Evolutionary conservation across 352 stramenopile species (phyloP).

Genomic region (Phytophthora tubulina): DNA sequence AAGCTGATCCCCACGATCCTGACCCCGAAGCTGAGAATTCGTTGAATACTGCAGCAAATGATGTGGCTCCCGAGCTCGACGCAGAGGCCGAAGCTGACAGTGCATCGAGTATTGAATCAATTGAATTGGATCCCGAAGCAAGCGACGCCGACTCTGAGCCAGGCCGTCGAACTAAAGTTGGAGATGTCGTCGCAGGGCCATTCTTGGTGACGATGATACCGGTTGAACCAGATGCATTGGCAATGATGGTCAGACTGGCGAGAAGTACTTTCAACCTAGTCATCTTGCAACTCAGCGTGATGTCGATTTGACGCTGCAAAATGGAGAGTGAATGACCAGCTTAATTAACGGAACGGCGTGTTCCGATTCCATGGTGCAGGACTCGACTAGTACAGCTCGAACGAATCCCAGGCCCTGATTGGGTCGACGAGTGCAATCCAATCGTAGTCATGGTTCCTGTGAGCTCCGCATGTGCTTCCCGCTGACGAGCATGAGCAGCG

Average conservation of each 20-base stretch:
- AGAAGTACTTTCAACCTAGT: constrained; percentile 10
- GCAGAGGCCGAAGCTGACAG: constrained; percentile 11
- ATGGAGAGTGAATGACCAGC: constrained; percentile 18
- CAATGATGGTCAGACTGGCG: not conserved
- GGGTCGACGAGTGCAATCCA: constrained; percentile 10
- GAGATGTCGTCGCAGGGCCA: not conserved
- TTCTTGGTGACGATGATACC: constrained; percentile 16
- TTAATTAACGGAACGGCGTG: not conserved
- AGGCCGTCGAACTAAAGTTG: constrained; percentile 3
- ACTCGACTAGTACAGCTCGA: constrained; percentile 23
- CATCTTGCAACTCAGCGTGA: not conserved
- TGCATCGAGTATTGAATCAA: constrained; percentile 2
- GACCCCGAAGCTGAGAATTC: constrained; percentile 2
- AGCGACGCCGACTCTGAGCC: constrained; percentile 7
- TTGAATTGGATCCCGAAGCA: constrained; percentile 4
- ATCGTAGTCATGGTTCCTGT: constrained; percentile 6
- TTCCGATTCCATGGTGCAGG: not conserved
- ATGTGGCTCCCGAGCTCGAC: not conserved
- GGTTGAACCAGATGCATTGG: not conserved
- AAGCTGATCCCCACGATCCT: not conserved
- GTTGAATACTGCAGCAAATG: constrained; percentile 23
- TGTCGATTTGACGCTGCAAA: constrained; percentile 16
- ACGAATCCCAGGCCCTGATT: constrained; percentile 19
- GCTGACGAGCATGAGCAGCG: constrained; percentile 1
- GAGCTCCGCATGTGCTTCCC: constrained; percentile 14